Base-by-base conservation (phyloP, 2,329 filamentous ascomycete species). In the Penicillium verrucosum region DNA sequence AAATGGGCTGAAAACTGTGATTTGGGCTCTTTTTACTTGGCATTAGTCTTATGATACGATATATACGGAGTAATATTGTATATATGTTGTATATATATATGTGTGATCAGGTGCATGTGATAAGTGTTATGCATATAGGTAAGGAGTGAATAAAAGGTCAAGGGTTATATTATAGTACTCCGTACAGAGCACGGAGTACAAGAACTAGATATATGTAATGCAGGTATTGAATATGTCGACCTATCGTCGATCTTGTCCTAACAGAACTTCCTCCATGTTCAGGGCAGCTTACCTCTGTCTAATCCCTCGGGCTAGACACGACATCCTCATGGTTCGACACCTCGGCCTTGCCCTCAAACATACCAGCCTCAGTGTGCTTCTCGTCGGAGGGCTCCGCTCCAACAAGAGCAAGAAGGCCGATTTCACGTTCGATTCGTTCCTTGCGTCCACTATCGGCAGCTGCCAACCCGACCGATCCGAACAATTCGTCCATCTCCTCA, bases 401-500 rank as follows among this genome's bases (percentile, higher is more conserved):
- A 10, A 71, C 57, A 7, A 71, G 56, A 2, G 65, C 66, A 21
- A 69, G 56, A 12, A 71, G 61, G 4, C 69, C 68, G 3, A 71
- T 69, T 16, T 71, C 68, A 9, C 65, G 55, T 45, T 71, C 69
- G 25, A 71, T 71, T 11, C 62, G 63, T 1, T 56, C 50, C 52
- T 68, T 69, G n/a, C 63, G 62, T 5, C 60, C 60, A 11, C 58
- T 62, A 38, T 71, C 69, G 1, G 68, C 67, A 14, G 60, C 64
- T 0, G 68, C 69, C 45, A 71, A 50, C 3, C 68, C 68, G 16
- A 56, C 74, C 59, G 60, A 75, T 18, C 67, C 68, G 49, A 75
- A 76, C 43, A 75, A 51, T 37, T 72, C 67, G 40, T 76, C 73
- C 65, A 76, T 74, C 51, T 76, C 73, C 48, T 76, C 72, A 21